A percentile compares a stretch with the other conserved stretches of the same genome.
Conservation (phyloP, 495 filamentous ascomycete genomes). For the Aspergillus ellipticus region DNA sequence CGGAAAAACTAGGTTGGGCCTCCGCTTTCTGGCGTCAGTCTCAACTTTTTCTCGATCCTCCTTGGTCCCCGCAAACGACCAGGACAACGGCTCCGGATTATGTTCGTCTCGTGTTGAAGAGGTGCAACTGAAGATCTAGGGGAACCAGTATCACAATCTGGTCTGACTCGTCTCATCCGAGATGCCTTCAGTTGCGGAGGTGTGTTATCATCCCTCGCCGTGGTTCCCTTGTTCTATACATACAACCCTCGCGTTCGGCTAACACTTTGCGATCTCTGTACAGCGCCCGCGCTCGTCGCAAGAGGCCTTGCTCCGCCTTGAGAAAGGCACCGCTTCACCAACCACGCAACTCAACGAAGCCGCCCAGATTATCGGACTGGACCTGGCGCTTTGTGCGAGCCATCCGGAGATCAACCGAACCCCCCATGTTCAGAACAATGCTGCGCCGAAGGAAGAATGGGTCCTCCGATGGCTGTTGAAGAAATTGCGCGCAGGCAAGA, state of each 20-base stretch:
- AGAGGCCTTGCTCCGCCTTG: constrained; percentile 49
- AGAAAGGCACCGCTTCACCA: constrained; percentile 45
- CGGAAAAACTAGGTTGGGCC: constrained; percentile 36
- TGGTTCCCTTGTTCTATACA: not conserved
- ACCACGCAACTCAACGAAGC: constrained; percentile 42
- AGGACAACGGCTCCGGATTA: not conserved
- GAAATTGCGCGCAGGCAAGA: constrained; percentile 46
- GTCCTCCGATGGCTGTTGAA: constrained; percentile 65
- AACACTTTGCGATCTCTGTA: constrained; percentile 1
- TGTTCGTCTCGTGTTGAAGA: not conserved
- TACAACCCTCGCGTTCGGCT: not conserved
- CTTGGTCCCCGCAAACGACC: not conserved
- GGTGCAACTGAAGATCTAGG: constrained; percentile 2
- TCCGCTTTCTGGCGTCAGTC: constrained; percentile 12
- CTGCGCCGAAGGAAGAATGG: constrained; percentile 60
- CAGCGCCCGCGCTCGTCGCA: constrained; percentile 44
- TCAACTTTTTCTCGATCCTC: constrained; percentile 20
- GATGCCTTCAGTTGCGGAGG: constrained; percentile 43
- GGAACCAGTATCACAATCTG: constrained; percentile 2
- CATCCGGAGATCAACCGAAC: constrained; percentile 31
- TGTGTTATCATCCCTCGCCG: constrained; percentile 18
- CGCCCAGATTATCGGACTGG: constrained; percentile 45
- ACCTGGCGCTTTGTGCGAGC: constrained; percentile 35
- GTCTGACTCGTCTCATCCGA: constrained; percentile 18
- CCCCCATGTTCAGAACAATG: constrained; percentile 21